phyloP scores from a whole-genome alignment of 306 rosid species.

The Hippophae gyantsensis region DNA sequence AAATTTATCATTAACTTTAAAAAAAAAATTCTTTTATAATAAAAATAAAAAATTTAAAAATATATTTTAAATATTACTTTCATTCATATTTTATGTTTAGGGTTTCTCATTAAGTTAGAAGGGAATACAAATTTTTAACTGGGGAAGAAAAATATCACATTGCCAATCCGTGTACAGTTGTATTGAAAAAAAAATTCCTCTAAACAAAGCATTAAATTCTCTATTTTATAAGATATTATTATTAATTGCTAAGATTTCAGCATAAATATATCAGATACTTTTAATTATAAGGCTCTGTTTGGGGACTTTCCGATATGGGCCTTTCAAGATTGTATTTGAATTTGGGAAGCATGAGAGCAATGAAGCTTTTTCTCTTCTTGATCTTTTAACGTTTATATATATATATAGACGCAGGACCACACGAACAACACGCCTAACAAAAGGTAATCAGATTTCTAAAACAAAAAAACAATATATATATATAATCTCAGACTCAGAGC shows the following conservation, averaged over 20 bases:
- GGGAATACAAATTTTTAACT: too few species aligned
- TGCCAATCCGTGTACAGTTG: too few species aligned
- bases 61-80: too few species aligned
- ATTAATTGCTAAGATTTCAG: constrained; percentile 21
- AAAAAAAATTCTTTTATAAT: too few species aligned
- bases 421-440: constrained; percentile 6
- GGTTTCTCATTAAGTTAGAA: too few species aligned
- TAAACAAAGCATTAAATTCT: constrained; percentile 6
- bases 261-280: constrained; percentile 19
- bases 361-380: not conserved
- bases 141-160: too few species aligned
- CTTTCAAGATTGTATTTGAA: constrained; percentile 14
- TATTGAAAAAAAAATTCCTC: not conserved
- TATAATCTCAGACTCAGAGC: too few species aligned
- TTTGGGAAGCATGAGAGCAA: constrained; percentile 18
- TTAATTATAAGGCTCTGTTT: constrained; percentile 24
- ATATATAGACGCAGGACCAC: constrained; percentile 11
- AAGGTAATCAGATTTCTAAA: constrained; percentile 4
- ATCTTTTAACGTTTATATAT: not conserved
- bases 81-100: too few species aligned
- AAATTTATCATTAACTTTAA: too few species aligned
- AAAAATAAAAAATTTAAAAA: too few species aligned
- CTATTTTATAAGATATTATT: constrained; percentile 1
- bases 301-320: constrained; percentile 33
- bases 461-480: not conserved